Evolutionary conservation across 345 rosid genomes (phyloP), one percentile per base, ranked within the genome.

Genomic region (Sonneratia alba): DNA sequence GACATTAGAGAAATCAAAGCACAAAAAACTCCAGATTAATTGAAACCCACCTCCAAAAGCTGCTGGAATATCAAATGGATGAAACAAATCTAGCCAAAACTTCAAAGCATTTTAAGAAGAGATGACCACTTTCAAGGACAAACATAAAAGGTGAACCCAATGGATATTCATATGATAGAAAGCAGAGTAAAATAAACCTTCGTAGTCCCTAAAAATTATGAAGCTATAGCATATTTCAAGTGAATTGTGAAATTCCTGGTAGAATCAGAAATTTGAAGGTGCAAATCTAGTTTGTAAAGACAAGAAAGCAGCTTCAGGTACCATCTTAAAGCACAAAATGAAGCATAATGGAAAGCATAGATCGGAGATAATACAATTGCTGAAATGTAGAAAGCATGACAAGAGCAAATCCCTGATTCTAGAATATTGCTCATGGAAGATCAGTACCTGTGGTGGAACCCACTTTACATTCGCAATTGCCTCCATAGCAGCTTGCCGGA

Each of bases 381-480:
- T 62, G 38, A 27, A 1, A 24, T 6, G 3, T 8, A 8, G 22
- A 56, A 11, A 22, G 34, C 14, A 22, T 24, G 16, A 61, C 4
- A 22, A 61, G 34, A 61, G 27, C 63, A 57, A 21, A 34, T 62
- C 27, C 36, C 0, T 61, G 22, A 24, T 22, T 61, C 65, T 32
- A 61, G 14, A 27, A 34, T 15, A 62, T 11, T 27, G 10, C 38
- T 62, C 38, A 48, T 71, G 18, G 56, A 75, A 49, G 68, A 77
- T 19, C 38, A 24, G 75, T 86, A 94, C 98, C 98, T 94, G 98
- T 66, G 89, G 77, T 45, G 98, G 97, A 75, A 89, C 73, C 98
- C 98, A 94, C 77, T 89, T 91, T 45, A 94, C 95, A 43, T 79
- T 81, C 59, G 81, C 77, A 83, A 94, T 88, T 72, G 98, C 96